These are phyloP conservation scores for Tylopilus sp. DNA, from an alignment of 1,284 basidiomycete genomes.

Conservation along the genomic window DNA sequence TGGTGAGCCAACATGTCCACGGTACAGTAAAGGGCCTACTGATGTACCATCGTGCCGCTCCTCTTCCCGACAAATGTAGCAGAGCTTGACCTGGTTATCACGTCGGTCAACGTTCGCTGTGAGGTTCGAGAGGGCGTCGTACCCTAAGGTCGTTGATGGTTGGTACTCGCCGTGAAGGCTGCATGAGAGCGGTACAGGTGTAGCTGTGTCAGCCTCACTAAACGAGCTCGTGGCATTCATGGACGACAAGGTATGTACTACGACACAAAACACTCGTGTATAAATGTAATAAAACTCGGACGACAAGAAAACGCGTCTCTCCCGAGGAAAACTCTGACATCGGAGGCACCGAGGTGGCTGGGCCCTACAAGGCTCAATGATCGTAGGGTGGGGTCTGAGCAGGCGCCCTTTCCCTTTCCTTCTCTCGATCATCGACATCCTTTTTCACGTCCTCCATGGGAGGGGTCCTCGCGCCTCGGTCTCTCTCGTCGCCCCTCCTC, in stretches of 20 bases:
- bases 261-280: slow-evolving; percentile 18
- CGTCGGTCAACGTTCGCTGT: slow-evolving; percentile 5
- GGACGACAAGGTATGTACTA: slow-evolving; percentile 16
- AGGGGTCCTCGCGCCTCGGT: slow-evolving; percentile 43
- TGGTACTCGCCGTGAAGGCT: slow-evolving; percentile 22
- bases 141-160: slow-evolving; percentile 33
- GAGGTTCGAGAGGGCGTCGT: background rate
- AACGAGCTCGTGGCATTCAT: slow-evolving; percentile 16
- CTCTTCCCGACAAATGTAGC: slow-evolving; percentile 74
- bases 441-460: slow-evolving; percentile 43
- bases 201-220: background rate
- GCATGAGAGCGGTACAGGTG: slow-evolving; percentile 11
- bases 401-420: slow-evolving; percentile 22
- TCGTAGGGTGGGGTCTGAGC: slow-evolving; percentile 51
- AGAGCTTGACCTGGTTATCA: slow-evolving; percentile 56
- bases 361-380: slow-evolving; percentile 29
- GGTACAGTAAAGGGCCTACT: background rate
- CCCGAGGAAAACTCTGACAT: background rate
- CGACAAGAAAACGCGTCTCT: slow-evolving; percentile 1
- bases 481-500: slow-evolving; percentile 43
- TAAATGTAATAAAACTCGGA: slow-evolving; percentile 1
- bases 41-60: slow-evolving; percentile 53
- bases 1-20: background rate
- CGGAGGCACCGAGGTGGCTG: background rate
- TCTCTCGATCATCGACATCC: slow-evolving; percentile 42